These are phyloP conservation scores for Alternaria arbusti DNA, from an alignment of 2,329 filamentous ascomycete species.

Conservation along the genomic window DNA sequence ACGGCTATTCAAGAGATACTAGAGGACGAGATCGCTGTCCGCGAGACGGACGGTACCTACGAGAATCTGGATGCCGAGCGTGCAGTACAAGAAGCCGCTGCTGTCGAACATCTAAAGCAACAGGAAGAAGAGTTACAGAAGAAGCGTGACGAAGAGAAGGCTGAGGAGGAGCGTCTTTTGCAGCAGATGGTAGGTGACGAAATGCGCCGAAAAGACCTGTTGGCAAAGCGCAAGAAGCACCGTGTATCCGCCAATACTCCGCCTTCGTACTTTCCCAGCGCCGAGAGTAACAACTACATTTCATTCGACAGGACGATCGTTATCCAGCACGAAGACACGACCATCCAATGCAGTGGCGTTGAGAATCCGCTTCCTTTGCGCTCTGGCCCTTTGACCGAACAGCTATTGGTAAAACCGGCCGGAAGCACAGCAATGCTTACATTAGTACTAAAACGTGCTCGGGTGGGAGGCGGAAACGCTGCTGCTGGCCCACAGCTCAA, in stretches of 20 bases:
- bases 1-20: slow-evolving; percentile 71
- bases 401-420: slow-evolving; percentile 75
- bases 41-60: slow-evolving; percentile 75
- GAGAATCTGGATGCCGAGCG: slow-evolving; percentile 90
- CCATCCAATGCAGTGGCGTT: slow-evolving; percentile 73
- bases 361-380: slow-evolving; percentile 69
- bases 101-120: slow-evolving; percentile 63
- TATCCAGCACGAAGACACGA: slow-evolving; percentile 66
- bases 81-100: slow-evolving; percentile 77
- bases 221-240: slow-evolving; percentile 65
- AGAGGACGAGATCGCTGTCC: slow-evolving; percentile 82
- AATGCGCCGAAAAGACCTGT: slow-evolving; percentile 69
- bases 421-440: slow-evolving; percentile 54
- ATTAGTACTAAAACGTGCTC: slow-evolving; percentile 67
- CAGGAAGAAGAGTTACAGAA: slow-evolving; percentile 51
- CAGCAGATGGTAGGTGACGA: slow-evolving; percentile 76
- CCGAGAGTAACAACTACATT: slow-evolving; percentile 48
- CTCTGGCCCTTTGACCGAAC: slow-evolving; percentile 69
- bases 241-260: slow-evolving; percentile 37
- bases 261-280: slow-evolving; percentile 49
- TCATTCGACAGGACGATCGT: slow-evolving; percentile 72
- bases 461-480: slow-evolving; percentile 58
- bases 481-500: slow-evolving; percentile 71
- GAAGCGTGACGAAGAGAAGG: slow-evolving; percentile 55
- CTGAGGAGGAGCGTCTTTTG: slow-evolving; percentile 74